Base-by-base conservation (phyloP, 768 basidiomycete genomes). In the Butyriboletus loyo region DNA sequence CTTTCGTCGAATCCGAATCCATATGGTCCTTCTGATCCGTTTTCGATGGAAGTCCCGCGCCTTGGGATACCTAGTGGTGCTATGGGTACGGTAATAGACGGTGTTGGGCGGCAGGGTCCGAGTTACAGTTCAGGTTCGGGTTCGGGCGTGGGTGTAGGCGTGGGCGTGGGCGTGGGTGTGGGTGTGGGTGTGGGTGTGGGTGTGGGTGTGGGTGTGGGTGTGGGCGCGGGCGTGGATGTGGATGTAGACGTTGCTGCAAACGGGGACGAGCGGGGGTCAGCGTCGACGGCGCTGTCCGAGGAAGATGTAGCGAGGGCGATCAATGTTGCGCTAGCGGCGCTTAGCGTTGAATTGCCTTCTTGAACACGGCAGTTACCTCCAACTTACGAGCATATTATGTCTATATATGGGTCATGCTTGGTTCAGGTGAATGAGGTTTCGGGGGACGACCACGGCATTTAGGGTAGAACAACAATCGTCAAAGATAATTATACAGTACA, bases 221-320 rank as follows among this genome's bases (percentile, higher is more conserved):
- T 21, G 17, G 36, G 19, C 1, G 28, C 37, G 14, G 38, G 34
- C 22, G 7, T 37, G 30, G 40, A 41, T 6, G 24, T 25, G 37
- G 37, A 15, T 8, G 9, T 39, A 30, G 39, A 38, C 17, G 24
- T n/a, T 17, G 42, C 4, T 25, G 13, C 13, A 17, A 25, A 38
- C 15, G 36, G 8, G 2, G 47, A 52, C 7, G 43, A 35, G 19
- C 41, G 11, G 10, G 35, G 28, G 11, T 27, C 51, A 3, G 37
- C 40, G 19, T 37, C 55, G n/a, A 50, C 35, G n/a, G 21, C 30
- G 5, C 34, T 71, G 22, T 60, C 67, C 22, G 32, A 61, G 6
- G 50, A 60, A 32, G 63, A 67, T 7, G 0, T 71, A 45, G 54
- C 40, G 25, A 52, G 53, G 43, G 67, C 61, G 22, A 69, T 69